Evolutionary conservation across 495 filamentous ascomycete genomes (phyloP).

Genomic region (Tetracladium setigerum): DNA sequence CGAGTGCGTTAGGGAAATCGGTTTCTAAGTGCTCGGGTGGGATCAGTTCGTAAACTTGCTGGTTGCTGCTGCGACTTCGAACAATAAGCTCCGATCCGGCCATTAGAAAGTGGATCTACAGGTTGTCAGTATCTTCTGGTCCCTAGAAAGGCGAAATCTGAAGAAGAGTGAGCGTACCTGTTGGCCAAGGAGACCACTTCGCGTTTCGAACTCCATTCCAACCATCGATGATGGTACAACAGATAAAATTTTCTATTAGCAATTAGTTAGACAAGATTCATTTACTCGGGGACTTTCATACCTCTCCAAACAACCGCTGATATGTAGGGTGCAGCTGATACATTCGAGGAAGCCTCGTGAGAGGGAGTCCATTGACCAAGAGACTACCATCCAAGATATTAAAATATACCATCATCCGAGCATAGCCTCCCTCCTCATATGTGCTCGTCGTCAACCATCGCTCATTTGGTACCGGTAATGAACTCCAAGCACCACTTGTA

Average conservation of each 20-base stretch:
- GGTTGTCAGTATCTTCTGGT: not conserved
- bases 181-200: slow-evolving; percentile 10
- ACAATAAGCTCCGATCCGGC: slow-evolving; percentile 11
- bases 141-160: too few species aligned
- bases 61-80: not conserved
- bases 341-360: slow-evolving; percentile 32
- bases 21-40: slow-evolving; percentile 27
- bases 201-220: slow-evolving; percentile 22
- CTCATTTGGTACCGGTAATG: slow-evolving; percentile 9
- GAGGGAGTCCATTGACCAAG: slow-evolving; percentile 38
- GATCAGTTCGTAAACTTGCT: slow-evolving; percentile 29
- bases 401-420: slow-evolving; percentile 28
- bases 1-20: slow-evolving; percentile 36
- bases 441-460: slow-evolving; percentile 28
- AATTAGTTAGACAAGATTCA: not conserved
- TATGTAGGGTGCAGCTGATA: slow-evolving; percentile 27
- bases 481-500: slow-evolving; percentile 17
- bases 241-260: slow-evolving; percentile 15
- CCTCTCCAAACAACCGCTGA: slow-evolving; percentile 31
- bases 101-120: slow-evolving; percentile 14
- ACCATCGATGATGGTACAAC: slow-evolving; percentile 17
- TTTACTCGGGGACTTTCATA: slow-evolving; percentile 6
- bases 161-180: slow-evolving; percentile 16
- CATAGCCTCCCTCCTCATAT: not conserved
- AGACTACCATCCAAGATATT: slow-evolving; percentile 41